Evolutionary conservation across 371 early-diverging fungal genomes (phyloP), one percentile per base, ranked within the genome.

Genomic region (Haplosporangium sp.): DNA sequence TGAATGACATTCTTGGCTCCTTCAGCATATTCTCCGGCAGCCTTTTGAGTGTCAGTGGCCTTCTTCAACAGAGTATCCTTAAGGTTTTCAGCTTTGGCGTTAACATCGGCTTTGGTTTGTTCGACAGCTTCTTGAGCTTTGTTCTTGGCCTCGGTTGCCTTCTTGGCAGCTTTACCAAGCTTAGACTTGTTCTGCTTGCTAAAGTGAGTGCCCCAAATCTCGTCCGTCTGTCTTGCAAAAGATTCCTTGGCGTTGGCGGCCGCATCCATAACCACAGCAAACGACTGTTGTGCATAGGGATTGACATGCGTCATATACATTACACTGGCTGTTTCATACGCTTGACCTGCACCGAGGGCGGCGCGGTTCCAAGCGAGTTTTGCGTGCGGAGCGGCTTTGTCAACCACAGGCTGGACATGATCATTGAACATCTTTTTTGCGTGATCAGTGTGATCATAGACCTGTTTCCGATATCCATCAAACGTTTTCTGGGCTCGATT

Each of bases 301-400:
- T 74, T 71, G 59, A 81, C 48, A 13, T 74, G 75, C 15, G 60
- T 60, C 65, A 71, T 56, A 55, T 81, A 81, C 34, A 67, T n/a
- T 2, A 56, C 66, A 3, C 44, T 38, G 37, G 63, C 74, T 5
- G 57, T 39, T 15, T 64, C 62, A 40, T 69, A 74, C 35, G 48
- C 64, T 17, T 39, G 48, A 5, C 48, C 15, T 13, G 71, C 65
- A 3, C 61, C 61, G 0, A 50, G 0, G 2, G 74, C 71, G n/a
- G 68, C 71, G n/a, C 56, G 63, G 37, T 74, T 34, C 79, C 79
- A 79, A 38, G 62, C 68, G 27, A 47, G 53, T 59, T 69, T 71
- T 37, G 56, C 69, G 42, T 81, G 75, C 0, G 81, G 75, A 10
- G 81, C 65, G 47, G 62, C 60, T 72, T 81, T 81, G 40, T 67